Conservation (phyloP, 2,329 filamentous ascomycete genomes). For the Talaromyces verruculosus region DNA sequence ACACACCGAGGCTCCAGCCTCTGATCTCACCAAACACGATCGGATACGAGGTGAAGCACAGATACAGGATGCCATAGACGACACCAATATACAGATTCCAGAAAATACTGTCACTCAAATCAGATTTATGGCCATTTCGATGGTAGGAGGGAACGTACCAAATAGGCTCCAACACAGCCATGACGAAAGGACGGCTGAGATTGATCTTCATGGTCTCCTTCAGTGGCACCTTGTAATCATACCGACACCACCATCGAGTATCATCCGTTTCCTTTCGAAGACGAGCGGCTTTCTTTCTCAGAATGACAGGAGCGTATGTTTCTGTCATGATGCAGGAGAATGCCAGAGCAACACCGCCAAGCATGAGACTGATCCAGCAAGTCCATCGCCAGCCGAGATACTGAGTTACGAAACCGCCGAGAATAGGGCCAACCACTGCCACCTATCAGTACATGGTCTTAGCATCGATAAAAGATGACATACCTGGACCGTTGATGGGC, state of each 20-base stretch:
- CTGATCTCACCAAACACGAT: slow-evolving; percentile 75
- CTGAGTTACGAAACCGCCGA: slow-evolving; percentile 74
- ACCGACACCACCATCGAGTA: slow-evolving; percentile 73
- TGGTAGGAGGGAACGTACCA: slow-evolving; percentile 53
- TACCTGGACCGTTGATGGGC: slow-evolving; percentile 71
- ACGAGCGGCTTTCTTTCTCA: slow-evolving; percentile 62
- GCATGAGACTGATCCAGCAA: slow-evolving; percentile 66
- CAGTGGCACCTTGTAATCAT: slow-evolving; percentile 70
- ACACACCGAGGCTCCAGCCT: slow-evolving; percentile 72
- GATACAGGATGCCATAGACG: slow-evolving; percentile 81
- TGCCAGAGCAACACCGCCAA: slow-evolving; percentile 59
- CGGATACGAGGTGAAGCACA: slow-evolving; percentile 88
- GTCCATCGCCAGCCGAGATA: slow-evolving; percentile 82
- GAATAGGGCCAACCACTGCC: slow-evolving; percentile 61
- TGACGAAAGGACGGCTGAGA: slow-evolving; percentile 72
- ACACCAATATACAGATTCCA: slow-evolving; percentile 72
- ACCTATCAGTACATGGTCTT: neutral
- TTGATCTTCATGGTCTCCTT: slow-evolving; percentile 69
- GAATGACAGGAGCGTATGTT: slow-evolving; percentile 68
- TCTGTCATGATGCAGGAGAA: slow-evolving; percentile 61
- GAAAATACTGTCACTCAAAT: slow-evolving; percentile 58
- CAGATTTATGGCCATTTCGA: neutral
- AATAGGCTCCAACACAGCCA: slow-evolving; percentile 80
- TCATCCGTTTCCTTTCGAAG: slow-evolving; percentile 69
- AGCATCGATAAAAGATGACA: slow-evolving; percentile 21